Conservation (phyloP, 345 rosid species). For the Moricandia arvensis region DNA sequence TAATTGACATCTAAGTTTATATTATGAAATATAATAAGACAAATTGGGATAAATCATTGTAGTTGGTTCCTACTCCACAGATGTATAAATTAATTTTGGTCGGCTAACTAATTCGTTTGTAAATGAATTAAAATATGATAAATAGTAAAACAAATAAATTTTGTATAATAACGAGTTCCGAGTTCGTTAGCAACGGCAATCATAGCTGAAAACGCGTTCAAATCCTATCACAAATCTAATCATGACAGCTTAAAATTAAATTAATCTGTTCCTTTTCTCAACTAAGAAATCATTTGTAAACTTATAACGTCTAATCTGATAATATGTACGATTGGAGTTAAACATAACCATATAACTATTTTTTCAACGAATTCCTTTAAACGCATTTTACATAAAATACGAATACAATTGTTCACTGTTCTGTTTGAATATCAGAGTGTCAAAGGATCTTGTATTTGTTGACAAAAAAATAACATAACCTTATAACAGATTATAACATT, state of each 20-base stretch:
- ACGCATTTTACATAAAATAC: no score
- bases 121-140: background rate
- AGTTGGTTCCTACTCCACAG: constrained; percentile 9
- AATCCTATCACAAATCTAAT: constrained; percentile 9
- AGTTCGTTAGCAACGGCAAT: background rate
- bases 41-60: background rate
- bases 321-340: no score
- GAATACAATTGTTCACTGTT: no score
- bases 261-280: background rate
- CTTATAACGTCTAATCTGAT: no score
- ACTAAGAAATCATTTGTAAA: background rate
- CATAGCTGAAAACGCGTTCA: constrained; percentile 18
- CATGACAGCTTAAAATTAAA: background rate
- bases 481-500: background rate
- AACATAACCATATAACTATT: no score
- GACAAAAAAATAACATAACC: background rate
- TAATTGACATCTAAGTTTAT: background rate
- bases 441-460: no score
- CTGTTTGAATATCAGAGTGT: no score
- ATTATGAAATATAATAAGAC: background rate
- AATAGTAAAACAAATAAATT: background rate
- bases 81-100: background rate
- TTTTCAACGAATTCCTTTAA: no score
- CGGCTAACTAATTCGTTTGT: constrained; percentile 2
- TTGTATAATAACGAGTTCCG: background rate